Evolutionary conservation across 805 yeast species (phyloP).

Genomic region (Hanseniaspora lachancei): DNA sequence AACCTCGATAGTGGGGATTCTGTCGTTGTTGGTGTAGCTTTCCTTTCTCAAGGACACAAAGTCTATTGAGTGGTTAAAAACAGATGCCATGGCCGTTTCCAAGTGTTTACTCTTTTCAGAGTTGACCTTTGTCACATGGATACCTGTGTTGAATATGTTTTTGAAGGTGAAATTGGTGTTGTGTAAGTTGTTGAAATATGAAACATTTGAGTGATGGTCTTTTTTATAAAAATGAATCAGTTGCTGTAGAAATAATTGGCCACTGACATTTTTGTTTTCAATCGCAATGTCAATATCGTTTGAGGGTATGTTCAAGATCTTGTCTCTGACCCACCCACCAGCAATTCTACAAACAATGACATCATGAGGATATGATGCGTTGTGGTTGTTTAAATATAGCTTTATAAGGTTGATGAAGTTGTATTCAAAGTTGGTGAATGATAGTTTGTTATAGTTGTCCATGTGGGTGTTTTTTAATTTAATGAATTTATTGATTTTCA

Average conservation of each 20-base stretch:
- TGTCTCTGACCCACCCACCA: constrained; percentile 98
- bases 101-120: constrained; percentile 94
- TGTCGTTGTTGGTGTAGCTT: constrained; percentile 45
- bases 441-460: neutral
- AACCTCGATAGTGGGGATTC: constrained; percentile 71
- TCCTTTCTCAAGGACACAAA: constrained; percentile 86
- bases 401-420: constrained; percentile 19
- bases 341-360: constrained; percentile 62
- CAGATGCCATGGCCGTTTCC: constrained; percentile 87
- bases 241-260: constrained; percentile 62
- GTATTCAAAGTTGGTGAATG: neutral
- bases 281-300: constrained; percentile 90
- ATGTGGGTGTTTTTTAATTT: neutral
- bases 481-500: neutral
- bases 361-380: constrained; percentile 10
- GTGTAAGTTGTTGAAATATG: neutral
- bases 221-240: constrained; percentile 18
- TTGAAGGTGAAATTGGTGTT: neutral
- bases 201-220: constrained; percentile 13
- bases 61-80: constrained; percentile 77
- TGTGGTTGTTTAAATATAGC: neutral
- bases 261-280: constrained; percentile 50
- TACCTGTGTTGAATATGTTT: constrained; percentile 23
- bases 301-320: constrained; percentile 62
- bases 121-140: constrained; percentile 77